Percentiles rank a stretch among this genome's conserved stretches.
phyloP scores from a whole-genome alignment of 768 basidiomycete species.

The Boletus rufocinnamomeus region DNA sequence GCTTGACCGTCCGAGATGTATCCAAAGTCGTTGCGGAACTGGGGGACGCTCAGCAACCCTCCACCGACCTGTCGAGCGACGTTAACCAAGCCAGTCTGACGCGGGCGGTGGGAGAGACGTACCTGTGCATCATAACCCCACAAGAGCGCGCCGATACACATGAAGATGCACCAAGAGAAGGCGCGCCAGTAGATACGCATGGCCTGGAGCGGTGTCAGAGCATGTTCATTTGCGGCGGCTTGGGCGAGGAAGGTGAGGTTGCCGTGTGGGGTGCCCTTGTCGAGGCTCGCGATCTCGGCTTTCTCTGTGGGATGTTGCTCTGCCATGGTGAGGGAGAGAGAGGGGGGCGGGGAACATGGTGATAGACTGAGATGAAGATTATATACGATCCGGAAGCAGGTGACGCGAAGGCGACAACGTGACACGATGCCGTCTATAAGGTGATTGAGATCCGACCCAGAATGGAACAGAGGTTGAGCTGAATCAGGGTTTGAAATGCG shows the following conservation, averaged over 20 bases:
- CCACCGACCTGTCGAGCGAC: constrained; percentile 16
- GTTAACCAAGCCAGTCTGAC: neutral
- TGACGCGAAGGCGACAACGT: neutral
- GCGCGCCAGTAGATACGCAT: constrained; percentile 29
- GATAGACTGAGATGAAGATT: neutral
- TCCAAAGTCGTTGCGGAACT: constrained; percentile 32
- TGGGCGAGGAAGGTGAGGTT: constrained; percentile 26
- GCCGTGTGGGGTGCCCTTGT: constrained; percentile 6
- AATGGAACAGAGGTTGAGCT: neutral
- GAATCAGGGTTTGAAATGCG: neutral
- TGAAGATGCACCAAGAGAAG: constrained; percentile 27
- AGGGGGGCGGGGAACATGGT: neutral
- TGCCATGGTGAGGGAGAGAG: constrained; percentile 3
- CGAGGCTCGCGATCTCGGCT: constrained; percentile 5
- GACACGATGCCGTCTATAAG: neutral
- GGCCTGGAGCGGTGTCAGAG: constrained; percentile 22
- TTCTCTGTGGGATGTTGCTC: constrained; percentile 9
- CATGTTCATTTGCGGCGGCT: constrained; percentile 26
- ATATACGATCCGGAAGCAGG: constrained; percentile 1
- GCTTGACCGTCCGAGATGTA: constrained; percentile 3
- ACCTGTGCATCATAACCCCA: constrained; percentile 31
- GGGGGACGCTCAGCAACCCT: constrained; percentile 23
- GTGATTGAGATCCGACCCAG: neutral
- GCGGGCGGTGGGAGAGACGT: neutral
- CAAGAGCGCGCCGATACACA: constrained; percentile 28